Evolutionary conservation across 805 yeast genomes (phyloP).

Genomic region (Blastobotrys robertii): DNA sequence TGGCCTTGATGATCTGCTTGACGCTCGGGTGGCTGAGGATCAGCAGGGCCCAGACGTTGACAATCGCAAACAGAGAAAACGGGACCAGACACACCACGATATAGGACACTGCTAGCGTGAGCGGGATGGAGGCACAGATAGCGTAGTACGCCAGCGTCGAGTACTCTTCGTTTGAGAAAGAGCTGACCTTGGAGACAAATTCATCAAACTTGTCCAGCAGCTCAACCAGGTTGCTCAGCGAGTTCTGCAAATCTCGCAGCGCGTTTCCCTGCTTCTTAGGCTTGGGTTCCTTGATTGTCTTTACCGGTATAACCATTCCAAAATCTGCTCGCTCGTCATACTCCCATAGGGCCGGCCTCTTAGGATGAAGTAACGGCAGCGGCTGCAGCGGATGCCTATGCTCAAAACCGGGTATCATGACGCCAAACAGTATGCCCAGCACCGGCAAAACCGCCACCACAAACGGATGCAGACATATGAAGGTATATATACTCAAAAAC

Average conservation of each 20-base stretch:
- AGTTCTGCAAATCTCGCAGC: slow-evolving; percentile 41
- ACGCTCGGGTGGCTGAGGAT: slow-evolving; percentile 52
- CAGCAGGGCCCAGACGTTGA: slow-evolving; percentile 47
- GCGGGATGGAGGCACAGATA: too few species aligned
- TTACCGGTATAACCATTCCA: too few species aligned
- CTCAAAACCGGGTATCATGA: slow-evolving; percentile 62
- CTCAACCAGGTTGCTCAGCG: slow-evolving; percentile 45
- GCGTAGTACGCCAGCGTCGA: slow-evolving; percentile 34
- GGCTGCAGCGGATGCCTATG: slow-evolving; percentile 47
- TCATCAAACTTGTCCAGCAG: slow-evolving; percentile 43
- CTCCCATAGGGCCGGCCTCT: slow-evolving; percentile 16
- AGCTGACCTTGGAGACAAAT: slow-evolving; percentile 52
- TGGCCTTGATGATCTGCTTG: slow-evolving; percentile 17
- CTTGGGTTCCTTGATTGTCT: too few species aligned
- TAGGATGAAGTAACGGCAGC: slow-evolving; percentile 10
- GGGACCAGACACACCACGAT: slow-evolving; percentile 30
- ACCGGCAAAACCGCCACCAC: slow-evolving; percentile 56
- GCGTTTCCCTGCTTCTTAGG: slow-evolving; percentile 2
- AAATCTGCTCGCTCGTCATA: slow-evolving; percentile 18
- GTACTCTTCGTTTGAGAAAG: slow-evolving; percentile 53
- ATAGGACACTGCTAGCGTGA: too few species aligned
- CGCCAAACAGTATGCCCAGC: slow-evolving; percentile 41
- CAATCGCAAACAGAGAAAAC: slow-evolving; percentile 50
- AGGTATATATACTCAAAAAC: slow-evolving; percentile 48
- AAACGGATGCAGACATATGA: slow-evolving; percentile 63